Conservation (phyloP, 441 rosid genomes). For the Manihot esculenta region DNA sequence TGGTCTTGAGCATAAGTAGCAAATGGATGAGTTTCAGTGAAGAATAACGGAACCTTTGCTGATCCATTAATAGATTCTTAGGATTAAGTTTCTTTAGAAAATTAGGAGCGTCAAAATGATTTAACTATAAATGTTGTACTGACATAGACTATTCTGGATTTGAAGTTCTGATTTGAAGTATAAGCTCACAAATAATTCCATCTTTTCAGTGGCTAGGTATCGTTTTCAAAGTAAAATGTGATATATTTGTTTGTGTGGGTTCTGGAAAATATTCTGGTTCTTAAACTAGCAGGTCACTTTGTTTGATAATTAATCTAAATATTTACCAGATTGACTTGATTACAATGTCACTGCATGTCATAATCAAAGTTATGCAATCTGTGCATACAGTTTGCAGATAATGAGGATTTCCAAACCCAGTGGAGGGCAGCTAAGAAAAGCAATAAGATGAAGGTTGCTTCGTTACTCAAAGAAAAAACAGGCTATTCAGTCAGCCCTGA, state of each 20-base stretch:
- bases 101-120: background rate
- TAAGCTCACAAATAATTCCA: background rate
- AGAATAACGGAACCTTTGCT: background rate
- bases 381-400: slow-evolving; percentile 68
- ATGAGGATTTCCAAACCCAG: slow-evolving; percentile 72
- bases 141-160: background rate
- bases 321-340: background rate
- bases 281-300: background rate
- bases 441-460: slow-evolving; percentile 82
- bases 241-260: background rate
- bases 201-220: background rate
- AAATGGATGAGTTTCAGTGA: too few relatives aligned
- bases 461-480: slow-evolving; percentile 69
- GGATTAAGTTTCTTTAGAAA: background rate
- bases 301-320: background rate
- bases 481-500: slow-evolving; percentile 86
- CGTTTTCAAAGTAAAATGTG: background rate
- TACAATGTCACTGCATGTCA: slow-evolving; percentile 13
- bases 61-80: background rate
- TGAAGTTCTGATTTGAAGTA: background rate
- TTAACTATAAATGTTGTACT: background rate
- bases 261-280: background rate
- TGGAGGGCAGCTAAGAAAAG: slow-evolving; percentile 79
- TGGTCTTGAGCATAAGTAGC: too few relatives aligned
- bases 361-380: slow-evolving; percentile 22